Percentiles rank a stretch among this genome's conserved stretches.
Evolutionary conservation across 805 yeast species (phyloP).

Genomic region (Barnettozyma populi): DNA sequence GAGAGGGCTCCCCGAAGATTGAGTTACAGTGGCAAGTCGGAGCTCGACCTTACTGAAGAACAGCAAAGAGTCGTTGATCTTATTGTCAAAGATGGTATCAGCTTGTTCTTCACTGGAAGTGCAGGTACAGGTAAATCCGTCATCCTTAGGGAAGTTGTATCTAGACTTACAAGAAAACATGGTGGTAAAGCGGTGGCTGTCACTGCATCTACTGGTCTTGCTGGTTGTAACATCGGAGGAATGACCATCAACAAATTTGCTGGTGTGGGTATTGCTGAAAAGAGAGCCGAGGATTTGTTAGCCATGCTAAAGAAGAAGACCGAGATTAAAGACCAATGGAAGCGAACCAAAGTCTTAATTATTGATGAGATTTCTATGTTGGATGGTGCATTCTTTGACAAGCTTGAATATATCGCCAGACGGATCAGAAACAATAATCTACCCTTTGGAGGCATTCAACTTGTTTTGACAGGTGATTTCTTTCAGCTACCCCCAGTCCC

Average conservation of each 20-base stretch:
- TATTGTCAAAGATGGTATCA: slow-evolving; percentile 45
- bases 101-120: slow-evolving; percentile 73
- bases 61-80: slow-evolving; percentile 47
- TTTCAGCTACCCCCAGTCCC: slow-evolving; percentile 92
- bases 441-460: slow-evolving; percentile 94
- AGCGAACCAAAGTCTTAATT: slow-evolving; percentile 58
- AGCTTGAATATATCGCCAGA: slow-evolving; percentile 67
- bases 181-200: slow-evolving; percentile 59
- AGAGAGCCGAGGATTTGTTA: slow-evolving; percentile 33
- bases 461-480: slow-evolving; percentile 91
- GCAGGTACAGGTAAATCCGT: slow-evolving; percentile 89
- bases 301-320: slow-evolving; percentile 41
- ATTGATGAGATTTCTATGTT: slow-evolving; percentile 96
- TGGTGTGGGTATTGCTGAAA: slow-evolving; percentile 74
- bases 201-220: slow-evolving; percentile 94
- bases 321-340: slow-evolving; percentile 53
- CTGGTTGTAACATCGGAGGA: slow-evolving; percentile 93
- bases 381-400: slow-evolving; percentile 71
- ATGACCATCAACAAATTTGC: slow-evolving; percentile 80
- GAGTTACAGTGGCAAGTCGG: not conserved
- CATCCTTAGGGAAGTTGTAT: slow-evolving; percentile 58
- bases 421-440: slow-evolving; percentile 37
- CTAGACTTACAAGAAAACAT: slow-evolving; percentile 39
- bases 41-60: slow-evolving; percentile 34
- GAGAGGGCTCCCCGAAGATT: not conserved